Conservation (phyloP, 257 asterid species). For the Plantago elongata region DNA sequence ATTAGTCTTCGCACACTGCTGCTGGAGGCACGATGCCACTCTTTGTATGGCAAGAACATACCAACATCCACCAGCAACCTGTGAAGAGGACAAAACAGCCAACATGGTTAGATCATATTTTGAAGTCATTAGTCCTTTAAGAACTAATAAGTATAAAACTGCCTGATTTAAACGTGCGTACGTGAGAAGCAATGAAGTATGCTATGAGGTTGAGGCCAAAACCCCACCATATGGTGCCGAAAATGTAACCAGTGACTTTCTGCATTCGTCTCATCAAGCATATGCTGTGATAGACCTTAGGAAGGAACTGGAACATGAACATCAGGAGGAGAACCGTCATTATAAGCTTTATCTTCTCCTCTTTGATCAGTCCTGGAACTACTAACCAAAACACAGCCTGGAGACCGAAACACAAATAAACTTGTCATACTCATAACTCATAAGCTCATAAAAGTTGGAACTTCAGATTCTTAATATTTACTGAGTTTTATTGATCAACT, state of each 20-base stretch:
- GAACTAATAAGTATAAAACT: neutral
- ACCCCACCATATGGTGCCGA: constrained; percentile 99
- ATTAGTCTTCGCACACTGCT: constrained; percentile 42
- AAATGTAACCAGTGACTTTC: constrained; percentile 79
- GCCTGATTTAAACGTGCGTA: constrained; percentile 41
- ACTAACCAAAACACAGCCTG: constrained; percentile 83
- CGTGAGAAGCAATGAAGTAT: constrained; percentile 94
- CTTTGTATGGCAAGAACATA: constrained; percentile 87
- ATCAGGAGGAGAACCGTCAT: constrained; percentile 65
- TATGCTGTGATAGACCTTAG: constrained; percentile 81
- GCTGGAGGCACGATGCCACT: constrained; percentile 67
- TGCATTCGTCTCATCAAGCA: constrained; percentile 82
- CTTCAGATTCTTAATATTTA: no score
- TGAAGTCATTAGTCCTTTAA: no score
- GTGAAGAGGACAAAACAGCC: neutral
- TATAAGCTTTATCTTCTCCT: constrained; percentile 53
- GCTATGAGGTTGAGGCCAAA: constrained; percentile 91
- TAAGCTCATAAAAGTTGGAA: no score
- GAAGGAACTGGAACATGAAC: constrained; percentile 82
- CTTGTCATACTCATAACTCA: no score
- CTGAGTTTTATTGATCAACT: no score
- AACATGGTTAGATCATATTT: no score
- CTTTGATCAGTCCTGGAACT: constrained; percentile 69
- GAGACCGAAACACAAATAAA: neutral
- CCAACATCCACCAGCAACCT: constrained; percentile 99